Evolutionary conservation across 768 basidiomycete species (phyloP).

Genomic region (Boletus coccyginus): DNA sequence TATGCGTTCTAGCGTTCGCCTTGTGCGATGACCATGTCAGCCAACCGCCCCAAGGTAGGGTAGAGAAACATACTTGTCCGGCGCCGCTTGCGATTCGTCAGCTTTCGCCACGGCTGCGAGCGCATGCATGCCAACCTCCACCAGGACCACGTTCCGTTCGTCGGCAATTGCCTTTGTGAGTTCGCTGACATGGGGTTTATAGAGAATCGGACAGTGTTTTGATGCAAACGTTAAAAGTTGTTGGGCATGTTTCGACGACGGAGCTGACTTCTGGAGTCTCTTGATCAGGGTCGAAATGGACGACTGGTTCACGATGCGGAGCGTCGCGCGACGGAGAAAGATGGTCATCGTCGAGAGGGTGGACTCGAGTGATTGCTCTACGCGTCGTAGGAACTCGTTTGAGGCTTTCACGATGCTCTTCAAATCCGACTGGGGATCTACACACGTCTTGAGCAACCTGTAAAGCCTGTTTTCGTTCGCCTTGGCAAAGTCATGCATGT

Average conservation of each 20-base stretch:
- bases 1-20: conserved; percentile 66
- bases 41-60: neutral
- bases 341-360: conserved; percentile 64
- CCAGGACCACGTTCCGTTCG: conserved; percentile 50
- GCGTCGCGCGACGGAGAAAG: conserved; percentile 67
- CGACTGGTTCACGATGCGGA: conserved; percentile 80
- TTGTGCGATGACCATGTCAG: conserved; percentile 27
- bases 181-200: conserved; percentile 71
- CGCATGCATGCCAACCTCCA: conserved; percentile 73
- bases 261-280: conserved; percentile 51
- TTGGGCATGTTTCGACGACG: conserved; percentile 45
- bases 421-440: conserved; percentile 83
- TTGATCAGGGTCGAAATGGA: conserved; percentile 80
- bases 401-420: conserved; percentile 76
- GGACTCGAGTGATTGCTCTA: conserved; percentile 66
- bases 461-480: conserved; percentile 84
- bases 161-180: conserved; percentile 72
- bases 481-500: conserved; percentile 80
- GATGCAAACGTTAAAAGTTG: conserved; percentile 58
- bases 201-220: conserved; percentile 73
- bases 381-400: conserved; percentile 75
- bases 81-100: conserved; percentile 54
- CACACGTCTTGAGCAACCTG: conserved; percentile 75
- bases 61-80: conserved; percentile 59
- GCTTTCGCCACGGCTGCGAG: conserved; percentile 63